Evolutionary conservation across 257 asterid species (phyloP), one percentile per base, ranked within the genome.

Genomic region (Coffea canephora): DNA sequence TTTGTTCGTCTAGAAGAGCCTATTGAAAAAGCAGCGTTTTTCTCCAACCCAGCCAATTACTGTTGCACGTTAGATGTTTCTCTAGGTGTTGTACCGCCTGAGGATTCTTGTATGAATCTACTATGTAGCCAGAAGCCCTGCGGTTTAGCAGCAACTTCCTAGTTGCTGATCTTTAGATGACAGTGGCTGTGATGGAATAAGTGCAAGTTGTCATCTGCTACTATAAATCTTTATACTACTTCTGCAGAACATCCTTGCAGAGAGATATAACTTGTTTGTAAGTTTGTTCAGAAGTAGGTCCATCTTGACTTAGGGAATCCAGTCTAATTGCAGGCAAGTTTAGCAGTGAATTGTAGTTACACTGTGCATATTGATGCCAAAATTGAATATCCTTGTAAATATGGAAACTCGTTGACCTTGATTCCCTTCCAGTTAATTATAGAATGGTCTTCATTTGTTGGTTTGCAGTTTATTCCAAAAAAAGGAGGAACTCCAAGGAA

Each of bases 401-500:
- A 4, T 18, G 10, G 54, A 25, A 2, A 19, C 54, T 54, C 68
- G 54, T 19, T 16, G 21, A 15, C 48, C 46, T 54, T 16, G n/a
- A 27, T 3, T 34, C 25, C 34, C 7, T 18, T 19, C 27, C 49
- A 23, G 12, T 72, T 72, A 39, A 12, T 39, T 23, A 31, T 76
- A 54, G 23, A 18, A 64, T 27, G 49, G 27, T 43, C 11, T 64
- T 66, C 49, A 3, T 49, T 1, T 61, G 69, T 71, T 77, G 54
- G 3, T 78, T 46, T 83, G 83, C 94, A 96, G 99, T 91, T 83
- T 79, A 75, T 83, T 13, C 97, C 94, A 4, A 91, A 89, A 75
- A 85, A 87, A 57, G 90, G 83, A 41, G 94, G 99, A 39, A 89
- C 92, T 0, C 93, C 96, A 0, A 87, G 79, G 85, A 94, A 91